Conservation (phyloP, 352 stramenopile genomes). For the Phytopythium oedochilum region DNA sequence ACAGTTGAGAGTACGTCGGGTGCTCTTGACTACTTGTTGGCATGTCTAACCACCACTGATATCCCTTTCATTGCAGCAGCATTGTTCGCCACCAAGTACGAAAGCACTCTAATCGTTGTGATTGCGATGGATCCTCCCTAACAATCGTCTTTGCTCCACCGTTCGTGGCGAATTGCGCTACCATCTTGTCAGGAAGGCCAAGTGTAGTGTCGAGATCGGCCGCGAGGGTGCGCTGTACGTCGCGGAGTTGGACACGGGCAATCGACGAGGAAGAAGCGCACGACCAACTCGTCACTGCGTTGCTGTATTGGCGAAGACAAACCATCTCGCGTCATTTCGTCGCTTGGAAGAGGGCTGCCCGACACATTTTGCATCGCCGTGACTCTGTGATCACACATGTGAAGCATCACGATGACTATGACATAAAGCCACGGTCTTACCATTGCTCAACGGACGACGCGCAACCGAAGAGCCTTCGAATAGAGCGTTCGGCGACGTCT, state of each 20-base stretch:
- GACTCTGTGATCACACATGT: too few species aligned
- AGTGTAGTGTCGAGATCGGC: background rate
- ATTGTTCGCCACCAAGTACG: background rate
- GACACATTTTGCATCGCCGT: background rate
- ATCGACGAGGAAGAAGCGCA: slow-evolving; percentile 25
- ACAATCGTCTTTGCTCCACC: too few species aligned
- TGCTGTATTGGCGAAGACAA: slow-evolving; percentile 43
- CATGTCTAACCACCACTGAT: too few species aligned
- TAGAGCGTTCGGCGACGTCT: background rate
- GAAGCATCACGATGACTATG: too few species aligned
- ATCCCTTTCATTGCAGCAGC: background rate
- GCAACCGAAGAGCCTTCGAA: background rate
- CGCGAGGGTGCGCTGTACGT: background rate
- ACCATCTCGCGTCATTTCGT: slow-evolving; percentile 32
- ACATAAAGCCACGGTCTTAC: background rate
- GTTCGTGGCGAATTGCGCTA: too few species aligned
- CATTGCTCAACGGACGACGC: background rate
- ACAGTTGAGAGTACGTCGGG: too few species aligned
- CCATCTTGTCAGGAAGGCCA: too few species aligned
- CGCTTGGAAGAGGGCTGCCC: slow-evolving; percentile 30
- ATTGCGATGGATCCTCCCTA: too few species aligned
- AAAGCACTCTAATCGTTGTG: too few species aligned
- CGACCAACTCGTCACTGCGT: slow-evolving; percentile 32
- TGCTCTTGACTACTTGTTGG: too few species aligned
- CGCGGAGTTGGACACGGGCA: background rate